Evolutionary conservation across 2,329 filamentous ascomycete genomes (phyloP).

Genomic region (Coleophoma crateriformis): DNA sequence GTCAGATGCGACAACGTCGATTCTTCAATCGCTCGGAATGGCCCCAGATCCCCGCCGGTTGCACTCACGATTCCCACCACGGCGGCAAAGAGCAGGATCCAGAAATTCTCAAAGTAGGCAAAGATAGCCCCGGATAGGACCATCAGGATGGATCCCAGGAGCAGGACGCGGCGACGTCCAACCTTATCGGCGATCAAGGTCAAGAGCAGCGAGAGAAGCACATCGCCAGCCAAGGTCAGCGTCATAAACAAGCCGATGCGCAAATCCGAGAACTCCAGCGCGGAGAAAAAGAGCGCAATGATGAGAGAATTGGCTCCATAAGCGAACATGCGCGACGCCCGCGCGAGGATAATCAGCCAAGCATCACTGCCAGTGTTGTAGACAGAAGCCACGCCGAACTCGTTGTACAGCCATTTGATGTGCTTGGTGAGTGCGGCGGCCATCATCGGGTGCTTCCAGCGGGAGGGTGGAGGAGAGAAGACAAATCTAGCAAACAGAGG

Average conservation of each 20-base stretch:
- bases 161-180: conserved; percentile 45
- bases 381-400: conserved; percentile 39
- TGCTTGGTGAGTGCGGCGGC: too few relatives aligned
- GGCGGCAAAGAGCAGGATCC: conserved; percentile 49
- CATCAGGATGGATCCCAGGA: conserved; percentile 49
- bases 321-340: conserved; percentile 54
- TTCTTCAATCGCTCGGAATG: conserved; percentile 56
- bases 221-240: conserved; percentile 53
- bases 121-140: conserved; percentile 47
- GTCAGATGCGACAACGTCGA: conserved; percentile 51
- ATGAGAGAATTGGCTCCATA: conserved; percentile 54
- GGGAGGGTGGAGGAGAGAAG: too few relatives aligned
- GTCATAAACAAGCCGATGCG: conserved; percentile 61
- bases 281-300: conserved; percentile 48
- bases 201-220: conserved; percentile 49
- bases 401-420: conserved; percentile 21
- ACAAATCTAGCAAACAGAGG: too few relatives aligned
- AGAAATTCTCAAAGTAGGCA: conserved; percentile 44
- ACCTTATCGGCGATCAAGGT: conserved; percentile 52
- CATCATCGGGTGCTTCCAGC: too few relatives aligned
- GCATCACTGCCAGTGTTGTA: conserved; percentile 38
- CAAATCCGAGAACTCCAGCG: conserved; percentile 41
- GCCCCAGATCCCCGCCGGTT: conserved; percentile 55
- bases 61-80: conserved; percentile 57
- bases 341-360: conserved; percentile 49